Evolutionary conservation across 2,329 filamentous ascomycete genomes (phyloP), one percentile per base, ranked within the genome.

Genomic region (Xylaria sp.): DNA sequence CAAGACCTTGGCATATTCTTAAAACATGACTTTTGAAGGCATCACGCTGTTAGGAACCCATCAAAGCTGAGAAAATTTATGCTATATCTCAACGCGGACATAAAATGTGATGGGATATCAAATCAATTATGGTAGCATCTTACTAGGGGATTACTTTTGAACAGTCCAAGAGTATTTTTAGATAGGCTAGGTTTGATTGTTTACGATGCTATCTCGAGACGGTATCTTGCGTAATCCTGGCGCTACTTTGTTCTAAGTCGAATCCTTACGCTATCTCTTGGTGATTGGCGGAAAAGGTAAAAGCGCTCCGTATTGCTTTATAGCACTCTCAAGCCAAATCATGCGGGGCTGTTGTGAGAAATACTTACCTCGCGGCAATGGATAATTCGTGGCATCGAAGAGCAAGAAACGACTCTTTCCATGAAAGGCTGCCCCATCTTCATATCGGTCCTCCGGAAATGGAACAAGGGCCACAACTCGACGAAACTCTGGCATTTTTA

Each of bases 401-500:
- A 56, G 31, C 17, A 56, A 6, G 33, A 56, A 36, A 20, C 4
- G 4, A 0, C 36, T 6, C 48, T 54, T 20, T 10, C 28, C 28
- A 36, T 13, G 11, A 17, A 13, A 51, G 6, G 2, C 13, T 51
- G 9, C n/a, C 38, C n/a, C 31, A 15, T 56, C 26, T n/a, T 33
- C 3, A 10, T 36, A 56, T 4, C 6, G 11, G 7, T 38, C 2
- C 31, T 56, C 51, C 10, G 51, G 31, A 17, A 36, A 53, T 9
- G 51, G n/a, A 6, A 36, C 4, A 15, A 38, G 20, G 7, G 1
- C n/a, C 9, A 59, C 20, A 33, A 60, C 58, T 40, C 58, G 44
- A 11, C 58, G 33, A n/a, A 60, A 60, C 20, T 51, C 15, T 28
- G 58, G 58, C 13, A 51, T 40, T 40, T 13, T 51, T 15, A 13